A percentile compares a stretch with the other conserved stretches of the same genome.
These are phyloP conservation scores for Metahyphopichia silvanorum DNA, from an alignment of 805 yeast species.

Conservation along the genomic window DNA sequence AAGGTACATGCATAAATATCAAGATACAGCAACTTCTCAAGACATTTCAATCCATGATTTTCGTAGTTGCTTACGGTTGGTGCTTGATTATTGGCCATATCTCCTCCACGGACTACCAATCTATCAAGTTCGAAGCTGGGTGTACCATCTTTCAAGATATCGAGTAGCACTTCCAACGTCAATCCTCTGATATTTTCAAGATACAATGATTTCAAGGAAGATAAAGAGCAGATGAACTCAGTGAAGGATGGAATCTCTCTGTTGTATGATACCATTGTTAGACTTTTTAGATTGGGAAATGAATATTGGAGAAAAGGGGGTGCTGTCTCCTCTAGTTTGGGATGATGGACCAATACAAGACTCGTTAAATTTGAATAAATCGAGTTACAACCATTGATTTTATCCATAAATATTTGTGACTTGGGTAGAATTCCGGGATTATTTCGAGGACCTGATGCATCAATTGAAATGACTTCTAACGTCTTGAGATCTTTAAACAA, in stretches of 20 bases:
- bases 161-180: constrained; percentile 23
- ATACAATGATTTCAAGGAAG: constrained; percentile 19
- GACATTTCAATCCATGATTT: no score
- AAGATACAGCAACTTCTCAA: constrained; percentile 19
- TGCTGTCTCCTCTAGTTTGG: constrained; percentile 14
- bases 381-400: neutral
- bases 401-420: constrained; percentile 10
- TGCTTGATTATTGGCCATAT: constrained; percentile 12
- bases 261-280: constrained; percentile 30
- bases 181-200: constrained; percentile 33
- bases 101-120: constrained; percentile 29
- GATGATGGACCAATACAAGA: constrained; percentile 25
- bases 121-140: constrained; percentile 21
- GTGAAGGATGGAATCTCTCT: no score
- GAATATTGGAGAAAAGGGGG: constrained; percentile 19
- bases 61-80: constrained; percentile 25
- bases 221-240: no score
- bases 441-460: neutral
- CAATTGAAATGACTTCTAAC: constrained; percentile 13
- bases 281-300: constrained; percentile 20
- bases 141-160: constrained; percentile 23
- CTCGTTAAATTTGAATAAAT: constrained; percentile 10
- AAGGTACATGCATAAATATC: constrained; percentile 41
- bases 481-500: constrained; percentile 19
- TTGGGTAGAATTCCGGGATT: neutral